Base-by-base conservation (phyloP, 202 grass and related monocot species). In the Cymbopogon flexuosus region DNA sequence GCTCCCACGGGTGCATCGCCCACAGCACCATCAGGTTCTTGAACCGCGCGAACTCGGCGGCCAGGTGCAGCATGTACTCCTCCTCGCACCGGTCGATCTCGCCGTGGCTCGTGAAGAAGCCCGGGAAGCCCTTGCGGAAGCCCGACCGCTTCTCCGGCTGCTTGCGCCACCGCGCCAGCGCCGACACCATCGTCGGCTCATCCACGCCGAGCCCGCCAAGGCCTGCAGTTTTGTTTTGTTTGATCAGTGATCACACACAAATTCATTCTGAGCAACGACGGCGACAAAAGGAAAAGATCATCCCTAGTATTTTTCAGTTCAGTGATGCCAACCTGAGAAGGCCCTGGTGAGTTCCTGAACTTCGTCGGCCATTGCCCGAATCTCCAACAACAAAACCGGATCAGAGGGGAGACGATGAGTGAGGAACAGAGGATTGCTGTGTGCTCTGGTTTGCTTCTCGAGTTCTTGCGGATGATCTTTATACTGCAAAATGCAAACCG, bases 1-100 rank as follows among this genome's bases (percentile, higher is more conserved):
- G 91, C 82, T 98, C 95, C 85, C 93, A 94, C 35, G 90, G 95
- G 88, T 95, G 95, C 95, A 88, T 98, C 27, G 90, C 90, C 95
- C 90, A 98, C 42, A 89, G 61, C 84, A 98, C 92, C 75, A 86
- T 80, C n/a, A 98, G 77, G 73, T 98, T 75, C 90, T 95, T 92
- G 78, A 98, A 95, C 10, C 95, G 90, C 2, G 88, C 83, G 82
- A 98, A 98, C 76, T 98, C 96, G 10, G 79, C 58, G n/a, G 88
- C 45, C 3, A 95, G 90, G 77, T 75, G 83, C 1, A 79, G 76
- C 68, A 98, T 49, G 81, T 83, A 92, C 67, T 84, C 88, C 40
- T 98, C 92, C 84, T 93, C 84, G 73, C 86, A 88, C 66, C 52
- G 78, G 73, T 98, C 92, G 6, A 98, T 84, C 60, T 86, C 80